Conservation (phyloP, 169 alveolate genomes). For the Cryptosporidium canis region DNA sequence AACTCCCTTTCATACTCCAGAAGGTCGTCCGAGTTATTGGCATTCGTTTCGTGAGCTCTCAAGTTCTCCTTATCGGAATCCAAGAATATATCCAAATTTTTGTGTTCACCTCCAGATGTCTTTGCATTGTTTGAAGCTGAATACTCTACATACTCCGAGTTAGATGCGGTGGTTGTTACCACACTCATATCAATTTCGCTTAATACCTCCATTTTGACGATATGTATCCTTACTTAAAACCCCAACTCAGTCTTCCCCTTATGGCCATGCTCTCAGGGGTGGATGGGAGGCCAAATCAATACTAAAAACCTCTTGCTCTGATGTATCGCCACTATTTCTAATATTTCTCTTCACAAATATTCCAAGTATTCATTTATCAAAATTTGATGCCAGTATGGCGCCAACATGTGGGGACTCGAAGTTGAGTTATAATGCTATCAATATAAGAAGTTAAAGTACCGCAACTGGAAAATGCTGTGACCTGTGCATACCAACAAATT, state of each 20-base stretch:
- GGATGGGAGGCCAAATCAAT: background rate
- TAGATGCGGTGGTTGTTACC: slow-evolving; percentile 58
- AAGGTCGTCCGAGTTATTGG: background rate
- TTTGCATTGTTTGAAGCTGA: slow-evolving; percentile 36
- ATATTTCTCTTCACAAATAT: background rate
- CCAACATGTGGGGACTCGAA: slow-evolving; percentile 32
- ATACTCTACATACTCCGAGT: slow-evolving; percentile 25
- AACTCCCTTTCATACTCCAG: background rate
- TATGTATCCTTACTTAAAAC: background rate
- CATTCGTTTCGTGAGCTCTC: background rate
- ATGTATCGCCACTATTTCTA: background rate
- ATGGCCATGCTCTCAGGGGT: background rate
- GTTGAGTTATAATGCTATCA: background rate
- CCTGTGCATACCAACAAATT: too few species aligned
- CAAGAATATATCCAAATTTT: background rate
- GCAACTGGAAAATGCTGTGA: background rate
- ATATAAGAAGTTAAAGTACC: background rate
- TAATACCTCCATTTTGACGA: slow-evolving; percentile 7
- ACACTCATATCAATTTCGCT: slow-evolving; percentile 49
- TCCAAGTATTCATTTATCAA: background rate
- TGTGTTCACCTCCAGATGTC: background rate
- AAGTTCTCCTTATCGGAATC: slow-evolving; percentile 1
- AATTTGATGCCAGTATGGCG: background rate
- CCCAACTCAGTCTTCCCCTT: background rate
- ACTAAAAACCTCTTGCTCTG: background rate